Conservation (phyloP, 345 rosid species). For the Conringia planisiliqua region DNA sequence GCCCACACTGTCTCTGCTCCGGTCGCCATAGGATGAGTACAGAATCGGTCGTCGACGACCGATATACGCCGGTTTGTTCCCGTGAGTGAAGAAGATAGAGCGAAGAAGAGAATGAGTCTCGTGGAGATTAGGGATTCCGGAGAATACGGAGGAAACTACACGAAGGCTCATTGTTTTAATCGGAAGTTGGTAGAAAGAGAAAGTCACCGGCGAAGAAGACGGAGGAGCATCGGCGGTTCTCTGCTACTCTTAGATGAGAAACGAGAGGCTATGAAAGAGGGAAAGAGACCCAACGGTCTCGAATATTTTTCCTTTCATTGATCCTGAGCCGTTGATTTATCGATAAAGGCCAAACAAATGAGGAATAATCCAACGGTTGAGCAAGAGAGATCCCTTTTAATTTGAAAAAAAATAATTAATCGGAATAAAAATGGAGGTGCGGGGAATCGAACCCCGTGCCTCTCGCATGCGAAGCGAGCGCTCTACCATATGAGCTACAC, state of each 20-base stretch:
- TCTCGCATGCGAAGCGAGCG: slow-evolving; percentile 99
- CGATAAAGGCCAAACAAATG: neutral
- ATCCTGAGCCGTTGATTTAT: slow-evolving; percentile 15
- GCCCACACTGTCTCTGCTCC: neutral
- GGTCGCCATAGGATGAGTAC: neutral
- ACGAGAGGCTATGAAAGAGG: slow-evolving; percentile 38
- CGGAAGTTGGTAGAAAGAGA: neutral
- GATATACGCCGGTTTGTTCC: slow-evolving; percentile 11
- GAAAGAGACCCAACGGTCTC: slow-evolving; percentile 24
- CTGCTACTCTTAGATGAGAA: slow-evolving; percentile 44
- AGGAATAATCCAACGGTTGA: slow-evolving; percentile 11
- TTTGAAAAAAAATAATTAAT: neutral
- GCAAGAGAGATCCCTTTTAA: neutral
- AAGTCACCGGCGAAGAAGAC: slow-evolving; percentile 26
- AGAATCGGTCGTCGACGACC: neutral
- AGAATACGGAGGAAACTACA: slow-evolving; percentile 41
- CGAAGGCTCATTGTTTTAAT: slow-evolving; percentile 19
- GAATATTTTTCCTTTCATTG: neutral
- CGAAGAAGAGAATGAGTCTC: slow-evolving; percentile 35
- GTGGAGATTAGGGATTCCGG: slow-evolving; percentile 36
- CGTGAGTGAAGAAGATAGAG: slow-evolving; percentile 22
- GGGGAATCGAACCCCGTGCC: slow-evolving; percentile 99
- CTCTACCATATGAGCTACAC: slow-evolving; percentile 57
- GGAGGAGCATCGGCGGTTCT: slow-evolving; percentile 32
- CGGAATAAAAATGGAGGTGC: slow-evolving; percentile 51